A percentile compares a stretch with the other conserved stretches of the same genome.
Conservation (phyloP, 2,329 filamentous ascomycete species). For the Diaporthe sp. region DNA sequence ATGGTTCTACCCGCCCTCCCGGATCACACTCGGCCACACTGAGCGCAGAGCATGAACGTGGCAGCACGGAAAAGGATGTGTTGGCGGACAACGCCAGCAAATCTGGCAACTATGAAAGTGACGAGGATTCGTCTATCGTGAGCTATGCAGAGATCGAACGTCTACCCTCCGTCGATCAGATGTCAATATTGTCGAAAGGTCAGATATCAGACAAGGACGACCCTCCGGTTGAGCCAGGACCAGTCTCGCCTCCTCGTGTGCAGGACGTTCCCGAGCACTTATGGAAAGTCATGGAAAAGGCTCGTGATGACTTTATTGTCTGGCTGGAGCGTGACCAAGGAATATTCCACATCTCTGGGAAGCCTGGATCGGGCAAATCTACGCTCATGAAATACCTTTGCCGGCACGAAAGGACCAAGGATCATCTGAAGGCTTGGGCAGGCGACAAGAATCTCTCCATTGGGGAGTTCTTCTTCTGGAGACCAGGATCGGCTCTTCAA, state of each 20-base stretch:
- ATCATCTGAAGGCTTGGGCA: background rate
- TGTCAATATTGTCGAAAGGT: background rate
- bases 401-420: background rate
- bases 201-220: background rate
- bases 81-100: background rate
- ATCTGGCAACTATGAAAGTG: background rate
- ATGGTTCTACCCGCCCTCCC: background rate
- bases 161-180: background rate
- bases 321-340: background rate
- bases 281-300: background rate
- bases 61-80: background rate
- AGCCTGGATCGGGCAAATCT: background rate
- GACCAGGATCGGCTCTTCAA: background rate
- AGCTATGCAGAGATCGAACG: background rate
- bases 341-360: background rate
- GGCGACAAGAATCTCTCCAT: background rate
- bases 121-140: background rate
- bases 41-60: background rate
- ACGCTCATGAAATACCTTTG: slow-evolving; percentile 20
- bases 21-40: background rate
- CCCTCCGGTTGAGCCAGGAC: background rate
- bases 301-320: background rate
- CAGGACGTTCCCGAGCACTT: background rate
- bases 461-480: slow-evolving; percentile 16
- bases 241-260: background rate